Base-by-base conservation (phyloP, 331 rosid genomes). In the Quercus tomentella region DNA sequence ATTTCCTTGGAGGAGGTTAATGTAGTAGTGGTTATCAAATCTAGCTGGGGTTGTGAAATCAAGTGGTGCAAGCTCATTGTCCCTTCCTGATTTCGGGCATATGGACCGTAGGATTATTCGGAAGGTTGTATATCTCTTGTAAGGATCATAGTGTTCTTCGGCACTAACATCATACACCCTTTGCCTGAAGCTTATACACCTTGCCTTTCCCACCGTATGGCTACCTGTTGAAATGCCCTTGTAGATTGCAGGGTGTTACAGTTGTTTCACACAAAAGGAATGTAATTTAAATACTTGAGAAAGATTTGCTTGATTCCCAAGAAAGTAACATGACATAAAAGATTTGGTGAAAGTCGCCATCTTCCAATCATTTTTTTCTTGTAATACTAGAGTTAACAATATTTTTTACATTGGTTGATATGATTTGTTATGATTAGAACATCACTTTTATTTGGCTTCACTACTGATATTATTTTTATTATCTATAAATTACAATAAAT, bases 191-290 rank as follows among this genome's bases (percentile, higher is more conserved):
- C 88, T 95, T 37, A 82, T 0, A 82, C 99, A 95, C 73, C 92
- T 91, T 76, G 97, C 97, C 82, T 86, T 87, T 79, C 99, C 99
- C 21, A 95, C 85, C 35, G 99, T 93, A 83, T 95, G 99, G 80
- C 99, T 88, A 35, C 98, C 98, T 92, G 84, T 78, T 55, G 51
- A 66, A 43, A 66, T 31, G 16, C 72, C 26, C 15, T 17, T 33
- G 71, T 30, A 66, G 71, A 66, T 65, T 65, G 71, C 71, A 1
- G 6, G 70, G 71, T 33, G 71, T 66, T 66, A 31, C 1, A 7
- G n/a, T 45, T 3, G 16, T 45, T 45, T 45, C 52, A 45, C 16
- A 45, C 16, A 45, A 45, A 33, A 15, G 70, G 3, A 63, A 63
- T 18, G 30, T 63, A 15, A 15, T 15, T n/a, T 6, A n/a, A n/a